A percentile compares a stretch with the other conserved stretches of the same genome.
Evolutionary conservation across 169 alveolate species (phyloP).

Genomic region (Plasmodium inui): DNA sequence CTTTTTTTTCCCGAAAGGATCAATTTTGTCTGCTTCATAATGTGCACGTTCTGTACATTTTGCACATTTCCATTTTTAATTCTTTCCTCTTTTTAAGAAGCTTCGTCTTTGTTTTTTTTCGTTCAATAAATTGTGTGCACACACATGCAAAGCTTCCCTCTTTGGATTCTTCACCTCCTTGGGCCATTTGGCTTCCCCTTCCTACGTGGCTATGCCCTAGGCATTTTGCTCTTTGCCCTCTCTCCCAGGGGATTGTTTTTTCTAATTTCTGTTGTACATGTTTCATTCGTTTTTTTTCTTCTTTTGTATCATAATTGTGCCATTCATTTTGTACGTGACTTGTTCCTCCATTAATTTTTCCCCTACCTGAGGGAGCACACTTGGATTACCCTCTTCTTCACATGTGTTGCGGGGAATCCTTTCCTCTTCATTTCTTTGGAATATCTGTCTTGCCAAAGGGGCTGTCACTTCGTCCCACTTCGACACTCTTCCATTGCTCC

Average conservation of each 20-base stretch:
- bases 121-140: not conserved
- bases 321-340: constrained; percentile 17
- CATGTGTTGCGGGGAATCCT: not conserved
- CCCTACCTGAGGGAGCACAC: not conserved
- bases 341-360: constrained; percentile 7
- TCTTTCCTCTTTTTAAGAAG: constrained; percentile 6
- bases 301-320: constrained; percentile 9
- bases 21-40: not conserved
- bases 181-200: constrained; percentile 19
- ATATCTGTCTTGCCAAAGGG: too few species aligned
- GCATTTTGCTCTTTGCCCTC: not conserved
- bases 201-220: not conserved
- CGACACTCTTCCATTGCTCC: too few species aligned
- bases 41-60: not conserved
- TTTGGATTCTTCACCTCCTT: constrained; percentile 8
- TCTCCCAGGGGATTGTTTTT: not conserved
- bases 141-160: constrained; percentile 22
- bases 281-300: constrained; percentile 21
- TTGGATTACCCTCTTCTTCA: constrained; percentile 16
- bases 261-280: constrained; percentile 27
- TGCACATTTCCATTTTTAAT: constrained; percentile 12
- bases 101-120: constrained; percentile 19
- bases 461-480: not conserved
- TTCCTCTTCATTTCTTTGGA: constrained; percentile 9
- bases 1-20: not conserved